Conservation (phyloP, 352 stramenopile genomes). For the Pythium monospermum region DNA sequence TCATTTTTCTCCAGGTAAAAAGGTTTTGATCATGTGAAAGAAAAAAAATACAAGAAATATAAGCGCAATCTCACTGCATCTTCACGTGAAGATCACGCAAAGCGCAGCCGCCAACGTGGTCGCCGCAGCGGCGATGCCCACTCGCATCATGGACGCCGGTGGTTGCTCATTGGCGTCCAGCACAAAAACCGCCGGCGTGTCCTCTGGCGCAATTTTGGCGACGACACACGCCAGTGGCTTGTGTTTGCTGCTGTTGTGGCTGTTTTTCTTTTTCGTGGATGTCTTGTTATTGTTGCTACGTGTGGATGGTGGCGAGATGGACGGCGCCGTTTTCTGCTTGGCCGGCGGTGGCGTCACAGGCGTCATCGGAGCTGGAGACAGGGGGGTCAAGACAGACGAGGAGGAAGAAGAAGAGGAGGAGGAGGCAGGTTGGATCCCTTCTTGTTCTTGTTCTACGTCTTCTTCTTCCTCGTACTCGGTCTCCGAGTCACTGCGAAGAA, state of each 20-base stretch:
- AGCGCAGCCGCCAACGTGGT: constrained; percentile 53
- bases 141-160: constrained; percentile 31
- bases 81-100: constrained; percentile 56
- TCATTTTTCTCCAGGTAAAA: constrained; percentile 5
- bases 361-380: no score
- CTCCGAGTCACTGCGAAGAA: constrained; percentile 39
- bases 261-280: not conserved
- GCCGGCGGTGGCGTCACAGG: constrained; percentile 10
- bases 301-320: constrained; percentile 3
- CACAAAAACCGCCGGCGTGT: not conserved
- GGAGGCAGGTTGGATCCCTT: constrained; percentile 1
- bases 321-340: not conserved
- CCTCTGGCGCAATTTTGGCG: not conserved
- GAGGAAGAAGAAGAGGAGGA: no score
- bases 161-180: constrained; percentile 29
- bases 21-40: constrained; percentile 3
- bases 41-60: constrained; percentile 4
- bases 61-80: not conserved
- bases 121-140: constrained; percentile 51
- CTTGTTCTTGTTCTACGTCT: no score
- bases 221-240: not conserved
- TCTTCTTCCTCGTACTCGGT: constrained; percentile 56
- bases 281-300: not conserved
- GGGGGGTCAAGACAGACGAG: no score
- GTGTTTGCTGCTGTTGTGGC: not conserved